A percentile compares a stretch with the other conserved stretches of the same genome.
Evolutionary conservation across 73 alveolate genomes (phyloP).

Genomic region (Paramecium pentaurelia): DNA sequence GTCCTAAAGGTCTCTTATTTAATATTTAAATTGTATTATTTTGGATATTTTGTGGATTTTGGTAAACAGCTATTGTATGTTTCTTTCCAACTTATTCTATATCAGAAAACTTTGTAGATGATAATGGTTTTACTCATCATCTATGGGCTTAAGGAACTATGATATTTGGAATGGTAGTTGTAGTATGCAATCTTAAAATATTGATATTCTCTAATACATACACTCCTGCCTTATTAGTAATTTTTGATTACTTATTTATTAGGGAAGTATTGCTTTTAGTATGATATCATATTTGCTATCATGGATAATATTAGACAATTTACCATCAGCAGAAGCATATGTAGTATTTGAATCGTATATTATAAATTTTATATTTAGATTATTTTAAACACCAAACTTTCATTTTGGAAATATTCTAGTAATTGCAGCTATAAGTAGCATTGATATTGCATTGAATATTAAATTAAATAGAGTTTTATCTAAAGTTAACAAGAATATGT

Average conservation of each 20-base stretch:
- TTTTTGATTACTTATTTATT: background rate
- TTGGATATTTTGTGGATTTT: constrained; percentile 46
- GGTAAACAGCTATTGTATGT: constrained; percentile 50
- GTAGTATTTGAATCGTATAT: constrained; percentile 25
- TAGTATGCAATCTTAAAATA: constrained; percentile 86
- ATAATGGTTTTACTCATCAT: constrained; percentile 29
- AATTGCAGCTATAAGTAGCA: background rate
- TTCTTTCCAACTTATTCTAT: constrained; percentile 32
- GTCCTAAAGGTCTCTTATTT: constrained; percentile 42
- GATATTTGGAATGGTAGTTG: constrained; percentile 86
- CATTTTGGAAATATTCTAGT: constrained; percentile 58
- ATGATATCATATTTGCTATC: constrained; percentile 47
- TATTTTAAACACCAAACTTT: constrained; percentile 51
- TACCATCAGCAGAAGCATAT: constrained; percentile 42
- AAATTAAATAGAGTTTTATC: background rate
- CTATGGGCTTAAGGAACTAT: constrained; percentile 80
- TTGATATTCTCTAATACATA: constrained; percentile 75
- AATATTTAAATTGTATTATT: constrained; percentile 23
- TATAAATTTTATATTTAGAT: background rate
- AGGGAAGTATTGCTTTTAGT: constrained; percentile 3
- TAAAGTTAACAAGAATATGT: background rate
- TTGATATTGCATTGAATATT: constrained; percentile 45
- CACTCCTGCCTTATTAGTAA: constrained; percentile 45
- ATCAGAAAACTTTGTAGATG: constrained; percentile 23
- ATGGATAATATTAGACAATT: constrained; percentile 49